Percentiles rank a stretch among this genome's conserved stretches.
Evolutionary conservation across 1,284 basidiomycete species (phyloP).

Genomic region (Cryptococcus neoformans): DNA sequence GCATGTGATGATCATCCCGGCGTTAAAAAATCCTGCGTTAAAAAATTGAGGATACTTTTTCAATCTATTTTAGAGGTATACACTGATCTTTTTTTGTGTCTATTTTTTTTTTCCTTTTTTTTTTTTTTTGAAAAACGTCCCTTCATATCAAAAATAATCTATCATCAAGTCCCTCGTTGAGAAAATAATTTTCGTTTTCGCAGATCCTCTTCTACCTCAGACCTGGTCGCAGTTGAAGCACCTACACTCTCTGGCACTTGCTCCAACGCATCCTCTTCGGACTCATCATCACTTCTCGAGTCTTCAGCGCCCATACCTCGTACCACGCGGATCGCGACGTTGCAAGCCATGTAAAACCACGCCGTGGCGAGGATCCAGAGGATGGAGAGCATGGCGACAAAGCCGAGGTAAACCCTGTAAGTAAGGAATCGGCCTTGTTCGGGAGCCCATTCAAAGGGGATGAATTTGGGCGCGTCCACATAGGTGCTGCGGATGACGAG

Average conservation of each 20-base stretch:
- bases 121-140: too few species aligned
- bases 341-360: slow-evolving; percentile 84
- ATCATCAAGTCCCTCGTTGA: not conserved
- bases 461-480: slow-evolving; percentile 54
- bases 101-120: too few species aligned
- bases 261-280: slow-evolving; percentile 8
- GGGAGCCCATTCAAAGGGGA: slow-evolving; percentile 61
- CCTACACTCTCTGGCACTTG: slow-evolving; percentile 9
- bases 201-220: slow-evolving; percentile 1
- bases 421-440: slow-evolving; percentile 61
- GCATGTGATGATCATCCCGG: too few species aligned
- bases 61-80: too few species aligned
- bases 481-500: slow-evolving; percentile 63
- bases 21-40: too few species aligned
- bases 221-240: not conserved
- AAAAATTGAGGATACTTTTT: too few species aligned
- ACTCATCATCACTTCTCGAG: slow-evolving; percentile 57
- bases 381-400: slow-evolving; percentile 58
- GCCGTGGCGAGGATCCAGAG: slow-evolving; percentile 66
- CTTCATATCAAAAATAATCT: too few species aligned
- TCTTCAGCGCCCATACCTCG: slow-evolving; percentile 78
- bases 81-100: too few species aligned
- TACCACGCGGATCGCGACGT: slow-evolving; percentile 75
- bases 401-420: slow-evolving; percentile 52
- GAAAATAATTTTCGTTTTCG: slow-evolving; percentile 7